These are phyloP conservation scores for Rosa chinensis DNA, from an alignment of 306 rosid species.

Conservation along the genomic window DNA sequence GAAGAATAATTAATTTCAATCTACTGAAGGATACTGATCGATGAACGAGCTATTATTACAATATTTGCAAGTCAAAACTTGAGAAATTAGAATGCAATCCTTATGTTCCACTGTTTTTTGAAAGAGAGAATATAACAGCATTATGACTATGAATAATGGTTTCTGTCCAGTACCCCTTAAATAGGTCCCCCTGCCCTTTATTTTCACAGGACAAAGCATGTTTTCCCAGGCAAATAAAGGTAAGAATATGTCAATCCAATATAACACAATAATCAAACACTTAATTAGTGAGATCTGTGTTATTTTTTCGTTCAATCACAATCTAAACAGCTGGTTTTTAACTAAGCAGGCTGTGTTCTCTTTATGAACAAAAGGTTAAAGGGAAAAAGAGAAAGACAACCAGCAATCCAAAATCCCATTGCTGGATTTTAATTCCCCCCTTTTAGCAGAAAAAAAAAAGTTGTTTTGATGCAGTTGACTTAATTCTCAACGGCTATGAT, in stretches of 20 bases:
- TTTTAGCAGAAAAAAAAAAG: background rate
- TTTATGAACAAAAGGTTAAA: constrained; percentile 11
- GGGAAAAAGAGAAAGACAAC: constrained; percentile 9
- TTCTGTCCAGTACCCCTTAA: constrained; percentile 42
- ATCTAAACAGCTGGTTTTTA: constrained; percentile 11
- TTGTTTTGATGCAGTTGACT: constrained; percentile 48
- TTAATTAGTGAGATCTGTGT: constrained; percentile 26
- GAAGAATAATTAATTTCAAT: background rate
- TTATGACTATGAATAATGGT: constrained; percentile 39
- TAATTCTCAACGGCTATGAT: constrained; percentile 51
- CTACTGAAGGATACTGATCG: background rate
- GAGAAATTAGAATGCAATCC: constrained; percentile 14
- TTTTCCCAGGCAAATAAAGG: constrained; percentile 25
- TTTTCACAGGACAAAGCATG: constrained; percentile 38
- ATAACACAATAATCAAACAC: constrained; percentile 34
- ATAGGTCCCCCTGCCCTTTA: constrained; percentile 33
- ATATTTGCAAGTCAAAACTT: constrained; percentile 22
- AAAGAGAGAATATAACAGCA: constrained; percentile 29
- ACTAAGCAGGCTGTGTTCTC: constrained; percentile 16
- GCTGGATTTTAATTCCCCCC: constrained; percentile 26
- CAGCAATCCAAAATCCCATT: constrained; percentile 31
- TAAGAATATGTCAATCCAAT: background rate
- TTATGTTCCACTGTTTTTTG: constrained; percentile 35
- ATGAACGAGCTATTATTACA: constrained; percentile 5
- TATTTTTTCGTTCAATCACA: constrained; percentile 28